Percentiles rank a stretch among this genome's conserved stretches.
These are phyloP conservation scores for Epichloe amarillans DNA, from an alignment of 2,329 filamentous ascomycete species.

Conservation along the genomic window DNA sequence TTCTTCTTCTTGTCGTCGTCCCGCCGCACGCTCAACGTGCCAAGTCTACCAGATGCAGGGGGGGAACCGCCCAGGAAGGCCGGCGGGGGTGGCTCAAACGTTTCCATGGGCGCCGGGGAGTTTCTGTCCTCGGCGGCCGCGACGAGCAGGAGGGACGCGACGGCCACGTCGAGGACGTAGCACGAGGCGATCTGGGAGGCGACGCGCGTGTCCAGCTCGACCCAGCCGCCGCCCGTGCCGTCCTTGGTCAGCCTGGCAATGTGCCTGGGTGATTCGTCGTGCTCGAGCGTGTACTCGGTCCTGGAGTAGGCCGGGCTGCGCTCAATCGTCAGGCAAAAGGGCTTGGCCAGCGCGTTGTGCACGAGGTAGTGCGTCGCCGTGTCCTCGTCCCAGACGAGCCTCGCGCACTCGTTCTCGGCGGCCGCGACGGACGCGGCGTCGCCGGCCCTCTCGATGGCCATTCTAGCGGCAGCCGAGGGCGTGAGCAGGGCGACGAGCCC, in stretches of 20 bases:
- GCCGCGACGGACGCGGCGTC: constrained; percentile 46
- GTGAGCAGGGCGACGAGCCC: constrained; percentile 56
- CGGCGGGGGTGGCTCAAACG: constrained; percentile 45
- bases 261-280: constrained; percentile 47
- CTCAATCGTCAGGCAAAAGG: constrained; percentile 47
- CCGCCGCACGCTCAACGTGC: constrained; percentile 17
- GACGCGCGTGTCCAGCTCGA: constrained; percentile 49
- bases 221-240: constrained; percentile 42
- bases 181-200: constrained; percentile 46
- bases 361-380: constrained; percentile 46
- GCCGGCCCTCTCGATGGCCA: constrained; percentile 46
- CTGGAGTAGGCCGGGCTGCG: constrained; percentile 45
- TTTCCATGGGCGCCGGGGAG: constrained; percentile 27
- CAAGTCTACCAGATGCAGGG: constrained; percentile 13
- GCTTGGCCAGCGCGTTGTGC: constrained; percentile 48
- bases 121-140: constrained; percentile 43
- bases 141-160: constrained; percentile 46
- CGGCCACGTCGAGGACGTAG: constrained; percentile 49
- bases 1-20: constrained; percentile 18
- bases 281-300: constrained; percentile 52
- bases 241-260: constrained; percentile 48
- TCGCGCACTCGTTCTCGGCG: constrained; percentile 55
- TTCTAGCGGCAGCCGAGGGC: constrained; percentile 48
- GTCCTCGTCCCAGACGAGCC: constrained; percentile 59
- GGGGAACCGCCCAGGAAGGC: constrained; percentile 11